Base-by-base conservation (phyloP, 306 rosid genomes). In the Hippophae rhamnoides region DNA sequence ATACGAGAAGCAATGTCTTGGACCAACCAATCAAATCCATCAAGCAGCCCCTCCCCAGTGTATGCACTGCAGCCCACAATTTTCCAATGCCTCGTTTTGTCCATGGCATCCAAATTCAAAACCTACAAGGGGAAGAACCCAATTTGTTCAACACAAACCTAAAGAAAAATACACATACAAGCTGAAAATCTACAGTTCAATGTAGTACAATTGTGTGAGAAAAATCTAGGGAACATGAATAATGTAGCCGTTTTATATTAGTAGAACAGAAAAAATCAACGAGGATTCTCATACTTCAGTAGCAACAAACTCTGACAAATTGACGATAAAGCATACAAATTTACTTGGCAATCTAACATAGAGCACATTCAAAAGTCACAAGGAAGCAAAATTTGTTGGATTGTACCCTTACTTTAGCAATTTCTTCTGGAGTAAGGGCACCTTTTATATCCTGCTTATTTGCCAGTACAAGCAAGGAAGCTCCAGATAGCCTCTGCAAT, bases 401-500 rank as follows among this genome's bases (percentile, higher is more conserved):
- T 2, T 31, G 67, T 44, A 23, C 57, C 58, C 81, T 71, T 75
- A 84, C 95, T 68, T 80, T 78, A 12, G 90, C 86, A 74, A 89
- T 84, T 61, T 89, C 95, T 43, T 76, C 77, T 0, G 93, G 97
- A 12, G 79, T 47, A 66, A 89, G 86, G 58, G 86, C 85, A 27
- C 97, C 95, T 75, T 84, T 82, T 13, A 86, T 90, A 63, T 90
- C 97, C 66, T 90, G 97, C 81, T 90, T 90, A 73, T 90, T 90
- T 60, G 97, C 95, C 9, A 90, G 82, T 69, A 90, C 82, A 63
- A 90, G 74, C 62, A 90, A 77, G n/a, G 95, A 86, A 43, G 93
- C 62, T 71, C 95, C 95, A 55, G 97, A 86, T 25, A 89, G 78
- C 74, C 97, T 89, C 95, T 86, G 86, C 59, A 43, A 66, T 43